phyloP scores from a whole-genome alignment of 164 flowering plant genomes.

The Akebia trifoliata region DNA sequence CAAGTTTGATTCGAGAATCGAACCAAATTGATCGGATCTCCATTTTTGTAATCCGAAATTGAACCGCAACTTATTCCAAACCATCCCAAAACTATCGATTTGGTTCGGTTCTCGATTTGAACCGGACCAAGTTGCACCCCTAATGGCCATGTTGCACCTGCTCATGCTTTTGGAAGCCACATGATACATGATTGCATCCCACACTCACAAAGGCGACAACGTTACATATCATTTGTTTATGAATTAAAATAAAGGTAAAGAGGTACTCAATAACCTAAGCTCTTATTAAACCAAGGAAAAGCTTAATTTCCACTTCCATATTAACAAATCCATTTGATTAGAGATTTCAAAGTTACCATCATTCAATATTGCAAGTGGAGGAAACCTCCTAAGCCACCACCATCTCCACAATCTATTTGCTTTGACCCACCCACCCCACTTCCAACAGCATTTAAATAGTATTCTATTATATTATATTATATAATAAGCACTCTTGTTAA shows the following conservation, averaged over 20 bases:
- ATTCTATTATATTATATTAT: no score
- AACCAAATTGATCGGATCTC: no score
- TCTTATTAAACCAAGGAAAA: conserved; percentile 1
- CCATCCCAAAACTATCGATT: no score
- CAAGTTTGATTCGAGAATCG: no score
- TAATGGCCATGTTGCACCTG: background rate
- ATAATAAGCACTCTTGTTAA: no score
- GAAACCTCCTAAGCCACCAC: conserved; percentile 25
- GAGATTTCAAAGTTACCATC: conserved; percentile 37
- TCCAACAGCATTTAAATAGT: no score
- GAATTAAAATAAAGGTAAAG: no score
- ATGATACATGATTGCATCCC: conserved; percentile 9
- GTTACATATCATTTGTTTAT: conserved; percentile 10
- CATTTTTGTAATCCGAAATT: no score
- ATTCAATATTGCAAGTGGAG: conserved; percentile 41
- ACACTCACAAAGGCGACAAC: conserved; percentile 6
- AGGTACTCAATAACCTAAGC: background rate
- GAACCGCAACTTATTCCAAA: no score
- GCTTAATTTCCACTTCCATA: conserved; percentile 20
- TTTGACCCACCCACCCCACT: conserved; percentile 21
- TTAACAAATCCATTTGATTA: conserved; percentile 22
- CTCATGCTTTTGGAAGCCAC: no score
- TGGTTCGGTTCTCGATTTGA: no score
- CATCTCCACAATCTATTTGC: conserved; percentile 24
- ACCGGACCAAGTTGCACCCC: no score